These are phyloP conservation scores for Marasmius sp. DNA, from an alignment of 1,284 basidiomycete species.

Conservation along the genomic window DNA sequence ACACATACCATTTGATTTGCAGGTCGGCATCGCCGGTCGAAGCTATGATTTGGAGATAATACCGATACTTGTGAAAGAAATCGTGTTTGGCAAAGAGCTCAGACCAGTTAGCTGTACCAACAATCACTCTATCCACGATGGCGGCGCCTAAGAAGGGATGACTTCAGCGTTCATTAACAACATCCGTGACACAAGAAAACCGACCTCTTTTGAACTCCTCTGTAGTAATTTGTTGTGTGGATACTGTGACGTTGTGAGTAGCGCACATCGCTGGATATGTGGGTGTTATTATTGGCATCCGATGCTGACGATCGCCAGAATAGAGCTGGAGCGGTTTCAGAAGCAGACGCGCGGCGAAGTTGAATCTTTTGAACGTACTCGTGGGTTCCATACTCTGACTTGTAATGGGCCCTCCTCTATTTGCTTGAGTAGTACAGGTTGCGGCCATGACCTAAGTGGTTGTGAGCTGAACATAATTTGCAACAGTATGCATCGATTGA, in stretches of 20 bases:
- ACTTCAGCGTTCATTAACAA: constrained; percentile 5
- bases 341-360: background rate
- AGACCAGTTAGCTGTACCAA: constrained; percentile 85
- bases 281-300: constrained; percentile 99
- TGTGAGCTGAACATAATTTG: constrained; percentile 5
- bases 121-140: constrained; percentile 90
- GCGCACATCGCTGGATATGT: constrained; percentile 99
- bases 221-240: constrained; percentile 96
- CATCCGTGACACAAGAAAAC: constrained; percentile 6
- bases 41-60: constrained; percentile 98
- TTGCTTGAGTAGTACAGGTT: constrained; percentile 93
- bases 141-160: constrained; percentile 65
- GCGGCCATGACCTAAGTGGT: constrained; percentile 85
- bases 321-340: constrained; percentile 63
- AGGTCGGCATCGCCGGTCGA: constrained; percentile 82
- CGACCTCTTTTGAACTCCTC: constrained; percentile 93
- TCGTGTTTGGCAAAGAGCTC: constrained; percentile 93
- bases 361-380: constrained; percentile 45
- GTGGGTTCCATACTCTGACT: constrained; percentile 98
- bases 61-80: constrained; percentile 96
- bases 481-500: background rate
- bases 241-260: constrained; percentile 96
- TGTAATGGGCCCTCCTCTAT: constrained; percentile 95
- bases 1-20: constrained; percentile 90
- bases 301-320: constrained; percentile 88